These are phyloP conservation scores for Globisporangium solare DNA, from an alignment of 352 stramenopile genomes.

Conservation along the genomic window DNA sequence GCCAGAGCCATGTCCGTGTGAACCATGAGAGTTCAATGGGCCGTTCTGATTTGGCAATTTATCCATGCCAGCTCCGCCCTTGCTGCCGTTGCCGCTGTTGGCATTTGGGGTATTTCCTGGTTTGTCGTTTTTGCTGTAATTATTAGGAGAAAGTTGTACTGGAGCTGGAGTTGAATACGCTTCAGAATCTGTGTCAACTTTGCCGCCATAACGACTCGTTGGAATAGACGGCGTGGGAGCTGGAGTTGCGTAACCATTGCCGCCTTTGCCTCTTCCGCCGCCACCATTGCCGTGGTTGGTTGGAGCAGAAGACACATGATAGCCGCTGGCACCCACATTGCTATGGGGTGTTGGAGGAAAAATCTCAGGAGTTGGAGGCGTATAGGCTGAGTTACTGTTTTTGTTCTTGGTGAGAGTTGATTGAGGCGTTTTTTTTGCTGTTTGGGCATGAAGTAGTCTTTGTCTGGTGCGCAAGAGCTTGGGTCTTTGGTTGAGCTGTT, in stretches of 20 bases:
- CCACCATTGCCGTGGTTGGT: constrained; percentile 2
- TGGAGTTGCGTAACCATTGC: constrained; percentile 6
- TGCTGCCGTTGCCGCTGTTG: too few relatives aligned
- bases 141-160: too few relatives aligned
- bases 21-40: too few relatives aligned
- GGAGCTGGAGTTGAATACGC: too few relatives aligned
- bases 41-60: too few relatives aligned
- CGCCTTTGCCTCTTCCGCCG: constrained; percentile 9
- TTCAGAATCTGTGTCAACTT: too few relatives aligned
- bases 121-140: constrained; percentile 10
- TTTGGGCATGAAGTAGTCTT: constrained; percentile 7
- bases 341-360: background rate
- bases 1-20: background rate
- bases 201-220: too few relatives aligned
- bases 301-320: background rate
- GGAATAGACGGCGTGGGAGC: too few relatives aligned
- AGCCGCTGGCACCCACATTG: constrained; percentile 6
- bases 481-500: constrained; percentile 3
- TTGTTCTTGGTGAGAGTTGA: constrained; percentile 1
- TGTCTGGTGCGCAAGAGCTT: background rate
- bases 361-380: background rate
- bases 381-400: background rate
- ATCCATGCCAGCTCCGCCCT: too few relatives aligned
- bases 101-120: constrained; percentile 11
- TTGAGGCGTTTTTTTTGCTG: constrained; percentile 9